A percentile compares a stretch with the other conserved stretches of the same genome.
Evolutionary conservation across 371 early-diverging fungal genomes (phyloP).

Genomic region (Capillidium rhysosporum): DNA sequence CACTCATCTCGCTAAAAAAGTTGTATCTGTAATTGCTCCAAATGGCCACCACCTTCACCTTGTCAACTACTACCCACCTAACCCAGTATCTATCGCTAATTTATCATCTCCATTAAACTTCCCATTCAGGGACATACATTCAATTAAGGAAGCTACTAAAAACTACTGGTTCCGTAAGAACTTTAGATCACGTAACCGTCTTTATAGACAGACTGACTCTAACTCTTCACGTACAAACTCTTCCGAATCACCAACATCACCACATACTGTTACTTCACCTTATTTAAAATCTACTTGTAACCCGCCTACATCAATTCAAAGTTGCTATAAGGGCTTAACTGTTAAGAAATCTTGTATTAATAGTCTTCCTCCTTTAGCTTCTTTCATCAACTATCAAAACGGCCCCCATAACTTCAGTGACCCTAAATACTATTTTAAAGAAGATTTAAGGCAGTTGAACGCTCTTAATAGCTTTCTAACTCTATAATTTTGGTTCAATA

Average conservation of each 20-base stretch:
- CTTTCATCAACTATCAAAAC: neutral
- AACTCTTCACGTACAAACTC: too few relatives aligned
- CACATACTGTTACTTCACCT: too few relatives aligned
- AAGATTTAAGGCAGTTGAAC: neutral
- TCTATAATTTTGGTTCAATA: neutral
- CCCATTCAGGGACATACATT: neutral
- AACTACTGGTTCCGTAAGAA: too few relatives aligned
- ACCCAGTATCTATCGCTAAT: too few relatives aligned
- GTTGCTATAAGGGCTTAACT: neutral
- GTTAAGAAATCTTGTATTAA: neutral
- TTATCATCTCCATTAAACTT: too few relatives aligned
- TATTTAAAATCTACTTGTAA: too few relatives aligned
- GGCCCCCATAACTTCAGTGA: neutral
- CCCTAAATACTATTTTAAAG: neutral
- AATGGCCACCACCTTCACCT: neutral
- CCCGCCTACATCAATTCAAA: neutral
- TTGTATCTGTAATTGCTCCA: neutral
- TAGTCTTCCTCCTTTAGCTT: neutral
- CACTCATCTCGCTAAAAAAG: neutral
- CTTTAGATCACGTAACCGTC: too few relatives aligned
- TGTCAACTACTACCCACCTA: neutral
- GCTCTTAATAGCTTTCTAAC: neutral
- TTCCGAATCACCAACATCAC: too few relatives aligned
- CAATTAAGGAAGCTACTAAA: neutral
- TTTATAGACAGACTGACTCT: too few relatives aligned